A percentile compares a stretch with the other conserved stretches of the same genome.
These are phyloP conservation scores for Saturnispora sanitii DNA, from an alignment of 805 yeast species.

Conservation along the genomic window DNA sequence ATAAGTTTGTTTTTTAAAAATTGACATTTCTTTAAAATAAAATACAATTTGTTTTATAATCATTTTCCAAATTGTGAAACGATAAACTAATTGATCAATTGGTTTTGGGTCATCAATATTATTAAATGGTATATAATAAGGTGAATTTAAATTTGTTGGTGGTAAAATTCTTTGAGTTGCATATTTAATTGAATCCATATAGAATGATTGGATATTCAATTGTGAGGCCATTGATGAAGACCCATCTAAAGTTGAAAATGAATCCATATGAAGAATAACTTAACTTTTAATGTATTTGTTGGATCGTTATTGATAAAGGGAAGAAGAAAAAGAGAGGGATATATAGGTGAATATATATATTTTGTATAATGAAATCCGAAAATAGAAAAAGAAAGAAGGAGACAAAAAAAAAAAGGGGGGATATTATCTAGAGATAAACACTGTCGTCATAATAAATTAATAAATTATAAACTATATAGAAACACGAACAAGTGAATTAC, in stretches of 20 bases:
- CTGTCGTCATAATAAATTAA: too few species aligned
- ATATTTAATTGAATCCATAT: slow-evolving; percentile 10
- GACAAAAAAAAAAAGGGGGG: background rate
- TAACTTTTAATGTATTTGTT: too few species aligned
- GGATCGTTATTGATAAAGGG: too few species aligned
- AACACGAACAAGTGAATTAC: too few species aligned
- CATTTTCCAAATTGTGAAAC: slow-evolving; percentile 50
- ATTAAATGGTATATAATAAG: slow-evolving; percentile 27
- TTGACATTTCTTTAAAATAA: slow-evolving; percentile 40
- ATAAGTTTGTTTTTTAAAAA: slow-evolving; percentile 40
- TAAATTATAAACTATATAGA: too few species aligned
- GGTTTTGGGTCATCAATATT: slow-evolving; percentile 27
- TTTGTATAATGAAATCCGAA: too few species aligned
- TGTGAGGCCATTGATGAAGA: too few species aligned
- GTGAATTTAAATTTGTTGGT: slow-evolving; percentile 26
- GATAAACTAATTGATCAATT: slow-evolving; percentile 41
- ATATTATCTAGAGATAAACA: too few species aligned
- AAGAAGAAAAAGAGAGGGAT: background rate
- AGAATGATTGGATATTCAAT: slow-evolving; percentile 11
- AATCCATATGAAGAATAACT: too few species aligned
- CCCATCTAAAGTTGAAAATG: too few species aligned
- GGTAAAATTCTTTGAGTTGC: slow-evolving; percentile 24
- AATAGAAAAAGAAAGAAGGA: background rate
- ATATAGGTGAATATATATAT: too few species aligned
- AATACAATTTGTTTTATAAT: slow-evolving; percentile 43